These are phyloP conservation scores for Fusarium agapanthi DNA, from an alignment of 2,329 filamentous ascomycete genomes.

Conservation along the genomic window DNA sequence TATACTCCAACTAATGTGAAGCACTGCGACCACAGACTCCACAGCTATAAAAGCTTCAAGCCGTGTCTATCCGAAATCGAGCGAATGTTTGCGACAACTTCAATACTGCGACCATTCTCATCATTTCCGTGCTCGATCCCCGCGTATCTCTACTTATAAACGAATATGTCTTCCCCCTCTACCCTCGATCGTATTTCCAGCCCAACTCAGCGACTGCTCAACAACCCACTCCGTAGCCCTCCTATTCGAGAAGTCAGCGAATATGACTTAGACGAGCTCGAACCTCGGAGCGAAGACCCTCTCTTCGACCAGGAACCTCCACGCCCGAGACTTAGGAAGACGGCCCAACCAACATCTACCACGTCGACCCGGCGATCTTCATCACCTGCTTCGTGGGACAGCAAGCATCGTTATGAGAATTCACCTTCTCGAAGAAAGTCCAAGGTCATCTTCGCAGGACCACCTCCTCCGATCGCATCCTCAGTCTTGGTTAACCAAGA, in stretches of 20 bases:
- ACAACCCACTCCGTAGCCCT: constrained; percentile 41
- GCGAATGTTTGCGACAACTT: constrained; percentile 20
- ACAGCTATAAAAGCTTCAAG: background rate
- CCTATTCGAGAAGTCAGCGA: constrained; percentile 43
- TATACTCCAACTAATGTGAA: background rate
- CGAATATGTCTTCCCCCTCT: constrained; percentile 42
- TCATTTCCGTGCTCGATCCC: background rate
- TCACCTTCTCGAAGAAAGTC: constrained; percentile 47
- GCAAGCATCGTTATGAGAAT: constrained; percentile 41
- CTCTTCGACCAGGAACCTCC: constrained; percentile 34
- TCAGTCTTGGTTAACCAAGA: constrained; percentile 44
- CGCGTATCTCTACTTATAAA: background rate
- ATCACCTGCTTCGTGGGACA: constrained; percentile 30
- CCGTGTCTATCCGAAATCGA: constrained; percentile 10
- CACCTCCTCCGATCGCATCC: constrained; percentile 62
- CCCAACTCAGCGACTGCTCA: constrained; percentile 36
- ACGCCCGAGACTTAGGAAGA: constrained; percentile 34
- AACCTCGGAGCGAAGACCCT: constrained; percentile 48
- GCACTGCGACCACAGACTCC: background rate
- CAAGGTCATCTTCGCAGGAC: constrained; percentile 56
- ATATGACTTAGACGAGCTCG: constrained; percentile 52
- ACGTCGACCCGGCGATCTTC: constrained; percentile 20
- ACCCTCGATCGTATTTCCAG: constrained; percentile 42
- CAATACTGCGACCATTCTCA: background rate
- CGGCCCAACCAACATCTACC: constrained; percentile 4